Evolutionary conservation across 768 basidiomycete genomes (phyloP), one percentile per base, ranked within the genome.

Genomic region (Russula vinacea): DNA sequence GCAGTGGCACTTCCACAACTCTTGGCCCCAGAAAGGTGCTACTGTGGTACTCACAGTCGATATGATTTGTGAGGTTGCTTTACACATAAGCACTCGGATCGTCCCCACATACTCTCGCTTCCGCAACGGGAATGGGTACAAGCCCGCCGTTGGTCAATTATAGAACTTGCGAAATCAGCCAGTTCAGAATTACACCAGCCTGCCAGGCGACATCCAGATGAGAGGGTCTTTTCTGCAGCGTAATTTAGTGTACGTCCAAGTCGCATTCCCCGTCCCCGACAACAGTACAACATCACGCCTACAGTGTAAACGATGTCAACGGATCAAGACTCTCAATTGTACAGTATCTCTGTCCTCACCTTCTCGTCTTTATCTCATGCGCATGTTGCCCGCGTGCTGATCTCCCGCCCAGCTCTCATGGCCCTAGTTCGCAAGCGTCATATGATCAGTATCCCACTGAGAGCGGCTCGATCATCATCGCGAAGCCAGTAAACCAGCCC

Each of bases 401-500:
- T 42, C 5, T 14, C 5, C 32, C 17, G 4, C 17, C 56, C 35
- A 35, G 37, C 37, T 10, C 61, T 13, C 10, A 29, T 29, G 44
- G 32, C 26, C 26, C 32, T 17, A 32, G 29, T 7, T 13, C 2
- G 14, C 32, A 57, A 17, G 62, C 54, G 17, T 52, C 59, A 4
- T 60, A 16, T 32, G 32, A 10, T n/a, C 53, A 51, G 29, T 55
- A 58, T 33, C 29, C 32, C 26, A 35, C 39, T 5, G 39, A 37
- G 5, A 9, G 32, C 2, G 57, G 58, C 22, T 37, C 51, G 2
- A 26, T 51, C 35, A 26, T 63, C 58, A 52, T 59, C 37, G 61
- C 65, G 10, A 56, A 42, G 49, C 65, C 67, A 9, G 3, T 63
- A 19, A 13, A 55, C 7, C 53, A 58, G 17, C 11, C 42, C 22